Evolutionary conservation across 306 rosid species (phyloP).

Genomic region (Inga leiocalycina): DNA sequence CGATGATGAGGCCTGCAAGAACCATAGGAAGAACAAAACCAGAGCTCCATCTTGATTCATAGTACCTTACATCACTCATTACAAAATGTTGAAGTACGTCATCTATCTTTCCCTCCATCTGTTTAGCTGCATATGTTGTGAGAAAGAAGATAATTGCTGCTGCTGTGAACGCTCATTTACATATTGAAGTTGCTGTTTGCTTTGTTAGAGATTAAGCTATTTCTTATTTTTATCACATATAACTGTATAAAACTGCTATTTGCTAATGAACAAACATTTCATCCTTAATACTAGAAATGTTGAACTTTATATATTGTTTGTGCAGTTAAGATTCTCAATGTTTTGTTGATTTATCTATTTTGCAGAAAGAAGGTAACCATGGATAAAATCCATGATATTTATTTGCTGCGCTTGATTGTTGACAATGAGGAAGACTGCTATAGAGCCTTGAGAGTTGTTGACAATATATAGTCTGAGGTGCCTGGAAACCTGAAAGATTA

Average conservation of each 20-base stretch:
- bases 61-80: slow-evolving; percentile 35
- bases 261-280: not conserved
- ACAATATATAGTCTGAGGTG: slow-evolving; percentile 76
- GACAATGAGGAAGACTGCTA: slow-evolving; percentile 91
- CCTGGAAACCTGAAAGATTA: slow-evolving; percentile 93
- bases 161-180: not conserved
- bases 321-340: slow-evolving; percentile 22
- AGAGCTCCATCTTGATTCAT: slow-evolving; percentile 69
- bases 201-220: slow-evolving; percentile 3
- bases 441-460: slow-evolving; percentile 74
- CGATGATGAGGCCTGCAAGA: slow-evolving; percentile 77
- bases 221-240: not conserved
- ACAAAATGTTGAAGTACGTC: too few relatives aligned
- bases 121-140: slow-evolving; percentile 15
- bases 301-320: not conserved
- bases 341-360: slow-evolving; percentile 29
- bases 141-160: not conserved
- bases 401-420: slow-evolving; percentile 90
- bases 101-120: too few relatives aligned
- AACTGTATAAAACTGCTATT: not conserved
- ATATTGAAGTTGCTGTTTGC: not conserved
- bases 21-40: slow-evolving; percentile 78
- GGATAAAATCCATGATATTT: slow-evolving; percentile 90
- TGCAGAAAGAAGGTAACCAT: slow-evolving; percentile 82
- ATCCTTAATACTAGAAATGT: not conserved